Conservation (phyloP, 1,284 basidiomycete genomes). For the Peniophora sp. region DNA sequence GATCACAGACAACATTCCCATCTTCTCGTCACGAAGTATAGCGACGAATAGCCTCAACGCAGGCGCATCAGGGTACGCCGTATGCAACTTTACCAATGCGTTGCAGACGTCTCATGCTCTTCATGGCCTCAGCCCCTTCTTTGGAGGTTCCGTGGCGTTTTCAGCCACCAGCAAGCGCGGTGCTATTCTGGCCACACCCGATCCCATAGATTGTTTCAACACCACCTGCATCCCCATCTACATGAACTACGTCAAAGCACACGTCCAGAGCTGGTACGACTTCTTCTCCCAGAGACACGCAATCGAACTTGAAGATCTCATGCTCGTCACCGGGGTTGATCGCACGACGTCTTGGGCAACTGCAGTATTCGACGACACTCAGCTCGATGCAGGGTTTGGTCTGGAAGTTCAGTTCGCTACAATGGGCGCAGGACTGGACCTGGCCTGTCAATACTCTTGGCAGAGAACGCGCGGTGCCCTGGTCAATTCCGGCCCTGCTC, state of each 20-base stretch:
- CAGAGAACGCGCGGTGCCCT: neutral
- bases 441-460: neutral
- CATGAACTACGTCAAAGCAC: neutral
- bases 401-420: neutral
- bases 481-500: neutral
- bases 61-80: neutral
- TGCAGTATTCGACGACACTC: neutral
- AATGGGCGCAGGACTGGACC: no score
- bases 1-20: neutral
- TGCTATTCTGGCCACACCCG: conserved; percentile 4
- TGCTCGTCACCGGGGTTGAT: conserved; percentile 7
- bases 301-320: conserved; percentile 6
- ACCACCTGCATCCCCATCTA: neutral
- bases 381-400: neutral
- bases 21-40: neutral
- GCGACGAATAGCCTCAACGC: neutral
- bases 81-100: neutral
- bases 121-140: neutral
- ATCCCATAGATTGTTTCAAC: neutral
- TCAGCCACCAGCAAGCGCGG: neutral
- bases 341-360: conserved; percentile 5
- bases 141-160: neutral
- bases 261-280: conserved; percentile 3
- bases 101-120: neutral
- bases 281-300: neutral